Conservation (phyloP, 257 asterid species). For the Knoxia roxburghii region DNA sequence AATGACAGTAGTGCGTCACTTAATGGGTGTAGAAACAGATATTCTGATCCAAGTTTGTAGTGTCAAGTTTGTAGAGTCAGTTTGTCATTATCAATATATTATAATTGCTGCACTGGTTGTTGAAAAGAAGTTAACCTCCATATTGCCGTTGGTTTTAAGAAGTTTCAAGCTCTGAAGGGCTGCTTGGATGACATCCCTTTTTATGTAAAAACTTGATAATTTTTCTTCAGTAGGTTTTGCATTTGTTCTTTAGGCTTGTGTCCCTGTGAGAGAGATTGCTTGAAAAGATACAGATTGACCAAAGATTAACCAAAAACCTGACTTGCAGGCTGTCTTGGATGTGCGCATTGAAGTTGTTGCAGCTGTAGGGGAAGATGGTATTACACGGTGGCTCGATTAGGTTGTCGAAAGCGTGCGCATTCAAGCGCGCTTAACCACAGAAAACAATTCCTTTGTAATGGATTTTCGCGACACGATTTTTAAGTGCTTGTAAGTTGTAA, state of each 20-base stretch:
- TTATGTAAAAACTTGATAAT: background rate
- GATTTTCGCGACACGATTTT: slow-evolving; percentile 24
- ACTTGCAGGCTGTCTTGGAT: slow-evolving; percentile 76
- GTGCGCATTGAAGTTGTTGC: slow-evolving; percentile 87
- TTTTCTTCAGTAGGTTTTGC: background rate
- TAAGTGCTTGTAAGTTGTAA: slow-evolving; percentile 21
- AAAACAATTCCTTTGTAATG: slow-evolving; percentile 15
- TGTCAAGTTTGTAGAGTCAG: background rate
- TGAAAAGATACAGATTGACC: background rate
- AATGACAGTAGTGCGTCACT: background rate
- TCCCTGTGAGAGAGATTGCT: background rate
- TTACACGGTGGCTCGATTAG: slow-evolving; percentile 96
- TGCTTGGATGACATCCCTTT: background rate
- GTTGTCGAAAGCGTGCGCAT: slow-evolving; percentile 10
- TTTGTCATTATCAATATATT: background rate
- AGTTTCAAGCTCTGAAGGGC: background rate
- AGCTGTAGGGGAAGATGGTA: slow-evolving; percentile 88
- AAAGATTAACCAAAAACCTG: background rate
- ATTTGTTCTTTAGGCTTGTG: background rate
- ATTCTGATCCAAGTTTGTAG: background rate
- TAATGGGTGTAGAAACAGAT: background rate
- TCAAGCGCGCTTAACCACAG: background rate
- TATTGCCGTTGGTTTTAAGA: background rate
- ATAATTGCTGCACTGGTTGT: background rate
- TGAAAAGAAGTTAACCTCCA: background rate